Percentiles rank a stretch among this genome's conserved stretches.
Evolutionary conservation across 176 grass and related monocot species (phyloP).

Genomic region (Thinopyrum elongatum): DNA sequence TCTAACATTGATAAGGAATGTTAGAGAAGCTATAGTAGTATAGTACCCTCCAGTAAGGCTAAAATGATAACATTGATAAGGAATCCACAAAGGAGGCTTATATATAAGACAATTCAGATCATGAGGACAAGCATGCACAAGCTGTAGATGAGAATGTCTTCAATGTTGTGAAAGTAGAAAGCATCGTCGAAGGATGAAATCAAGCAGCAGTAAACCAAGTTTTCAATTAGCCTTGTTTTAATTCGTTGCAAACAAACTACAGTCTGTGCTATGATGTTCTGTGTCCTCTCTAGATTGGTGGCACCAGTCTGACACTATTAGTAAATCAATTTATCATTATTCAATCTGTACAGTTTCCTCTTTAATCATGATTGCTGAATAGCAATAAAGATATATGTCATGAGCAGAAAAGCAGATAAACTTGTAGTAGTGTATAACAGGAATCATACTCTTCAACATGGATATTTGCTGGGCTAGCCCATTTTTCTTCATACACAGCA

Average conservation of each 20-base stretch:
- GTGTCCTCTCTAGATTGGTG: conserved; percentile 4
- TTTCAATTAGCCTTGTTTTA: background rate
- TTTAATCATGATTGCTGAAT: conserved; percentile 7
- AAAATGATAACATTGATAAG: too few relatives aligned
- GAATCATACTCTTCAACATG: conserved; percentile 64
- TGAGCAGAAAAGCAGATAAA: conserved; percentile 22
- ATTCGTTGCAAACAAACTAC: background rate
- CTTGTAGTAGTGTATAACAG: background rate
- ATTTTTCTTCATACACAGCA: conserved; percentile 91
- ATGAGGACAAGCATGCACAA: background rate
- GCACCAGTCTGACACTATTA: background rate
- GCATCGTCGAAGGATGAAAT: background rate
- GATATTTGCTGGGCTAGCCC: conserved; percentile 71
- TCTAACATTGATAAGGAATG: too few relatives aligned
- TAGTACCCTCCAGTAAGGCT: too few relatives aligned
- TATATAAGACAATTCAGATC: background rate
- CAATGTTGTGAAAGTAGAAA: background rate
- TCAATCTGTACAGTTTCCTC: background rate
- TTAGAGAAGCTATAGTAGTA: too few relatives aligned
- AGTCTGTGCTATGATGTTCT: background rate
- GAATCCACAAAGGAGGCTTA: too few relatives aligned
- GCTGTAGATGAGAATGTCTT: conserved; percentile 1
- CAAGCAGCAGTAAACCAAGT: conserved; percentile 7
- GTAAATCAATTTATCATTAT: background rate
- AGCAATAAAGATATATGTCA: conserved; percentile 13